Evolutionary conservation across 1,284 basidiomycete species (phyloP).

Genomic region (Tilletia horrida): DNA sequence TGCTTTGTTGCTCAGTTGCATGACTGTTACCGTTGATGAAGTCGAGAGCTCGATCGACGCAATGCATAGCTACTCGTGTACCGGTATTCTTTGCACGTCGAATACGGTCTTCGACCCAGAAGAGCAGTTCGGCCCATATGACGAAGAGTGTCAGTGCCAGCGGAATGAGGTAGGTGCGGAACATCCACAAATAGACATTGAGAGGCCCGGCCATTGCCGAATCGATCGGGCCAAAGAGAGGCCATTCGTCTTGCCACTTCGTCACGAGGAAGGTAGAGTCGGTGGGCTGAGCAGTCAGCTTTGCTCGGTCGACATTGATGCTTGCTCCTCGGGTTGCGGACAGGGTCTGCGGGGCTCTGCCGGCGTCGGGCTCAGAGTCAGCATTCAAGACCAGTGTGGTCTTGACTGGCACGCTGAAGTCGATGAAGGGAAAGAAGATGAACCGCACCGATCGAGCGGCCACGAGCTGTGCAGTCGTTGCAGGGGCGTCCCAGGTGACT

Average conservation of each 20-base stretch:
- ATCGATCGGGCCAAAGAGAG: neutral
- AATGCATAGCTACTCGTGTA: neutral
- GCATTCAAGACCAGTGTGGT: constrained; percentile 1
- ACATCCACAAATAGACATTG: neutral
- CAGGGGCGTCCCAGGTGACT: constrained; percentile 1
- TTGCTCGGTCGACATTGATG: neutral
- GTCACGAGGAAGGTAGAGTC: neutral
- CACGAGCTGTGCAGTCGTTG: neutral
- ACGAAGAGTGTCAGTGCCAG: neutral
- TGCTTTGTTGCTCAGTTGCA: neutral
- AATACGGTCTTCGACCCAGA: neutral
- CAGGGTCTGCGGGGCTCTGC: neutral
- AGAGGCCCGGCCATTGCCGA: neutral
- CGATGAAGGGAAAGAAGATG: neutral
- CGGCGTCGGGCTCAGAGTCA: neutral
- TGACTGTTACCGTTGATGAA: too few relatives aligned
- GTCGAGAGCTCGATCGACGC: neutral
- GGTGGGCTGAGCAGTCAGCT: too few relatives aligned
- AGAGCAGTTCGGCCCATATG: constrained; percentile 7
- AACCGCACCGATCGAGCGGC: neutral
- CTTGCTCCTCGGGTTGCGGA: neutral
- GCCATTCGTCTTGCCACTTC: constrained; percentile 15
- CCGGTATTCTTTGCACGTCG: neutral
- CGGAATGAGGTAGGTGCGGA: neutral
- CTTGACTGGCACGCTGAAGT: neutral